Evolutionary conservation across 2,329 filamentous ascomycete genomes (phyloP).

Genomic region (Cordyceps farinosa): DNA sequence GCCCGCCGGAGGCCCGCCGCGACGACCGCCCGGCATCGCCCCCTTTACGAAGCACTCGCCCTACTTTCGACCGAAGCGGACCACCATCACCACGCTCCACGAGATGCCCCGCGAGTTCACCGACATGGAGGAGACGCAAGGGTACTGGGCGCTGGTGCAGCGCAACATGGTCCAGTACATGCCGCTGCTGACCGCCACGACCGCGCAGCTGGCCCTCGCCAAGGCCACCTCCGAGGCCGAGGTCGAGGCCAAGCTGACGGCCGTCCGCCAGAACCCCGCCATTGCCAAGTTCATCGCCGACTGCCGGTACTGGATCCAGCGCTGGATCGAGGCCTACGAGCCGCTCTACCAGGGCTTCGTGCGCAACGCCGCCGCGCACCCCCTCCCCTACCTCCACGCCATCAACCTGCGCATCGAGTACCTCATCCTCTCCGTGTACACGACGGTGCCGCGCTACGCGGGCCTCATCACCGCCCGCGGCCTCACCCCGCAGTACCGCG

Average conservation of each 20-base stretch:
- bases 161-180: conserved; percentile 35
- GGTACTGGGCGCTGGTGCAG: conserved; percentile 38
- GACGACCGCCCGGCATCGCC: conserved; percentile 30
- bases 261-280: conserved; percentile 29
- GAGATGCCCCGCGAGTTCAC: conserved; percentile 32
- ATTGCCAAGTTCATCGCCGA: conserved; percentile 34
- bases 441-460: conserved; percentile 36
- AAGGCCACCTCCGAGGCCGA: conserved; percentile 27
- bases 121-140: conserved; percentile 33
- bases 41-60: conserved; percentile 38
- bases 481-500: conserved; percentile 41
- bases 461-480: conserved; percentile 33
- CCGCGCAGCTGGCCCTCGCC: conserved; percentile 30
- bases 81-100: conserved; percentile 30
- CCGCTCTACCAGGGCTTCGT: conserved; percentile 31
- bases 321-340: conserved; percentile 39
- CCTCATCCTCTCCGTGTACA: conserved; percentile 39
- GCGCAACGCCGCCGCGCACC: conserved; percentile 25
- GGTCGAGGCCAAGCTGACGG: conserved; percentile 30
- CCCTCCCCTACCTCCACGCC: conserved; percentile 32
- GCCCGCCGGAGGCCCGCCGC: conserved; percentile 19
- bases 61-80: conserved; percentile 34
- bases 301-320: conserved; percentile 36
- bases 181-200: conserved; percentile 33
- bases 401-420: conserved; percentile 42